phyloP scores from a whole-genome alignment of 2,329 filamentous ascomycete genomes.

The Talaromyces sp. region DNA sequence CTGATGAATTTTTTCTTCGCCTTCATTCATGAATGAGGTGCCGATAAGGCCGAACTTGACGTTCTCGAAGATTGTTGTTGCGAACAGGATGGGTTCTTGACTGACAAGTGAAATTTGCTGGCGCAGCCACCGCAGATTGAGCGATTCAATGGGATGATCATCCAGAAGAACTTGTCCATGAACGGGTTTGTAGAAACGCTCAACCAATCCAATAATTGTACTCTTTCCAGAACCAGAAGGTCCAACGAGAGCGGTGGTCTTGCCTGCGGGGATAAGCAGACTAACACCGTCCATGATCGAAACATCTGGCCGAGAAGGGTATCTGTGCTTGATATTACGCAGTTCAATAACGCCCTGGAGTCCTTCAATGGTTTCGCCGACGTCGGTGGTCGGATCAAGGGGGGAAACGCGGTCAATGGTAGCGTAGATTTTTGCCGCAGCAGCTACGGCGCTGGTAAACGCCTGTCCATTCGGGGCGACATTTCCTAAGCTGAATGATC shows the following conservation, averaged over 20 bases:
- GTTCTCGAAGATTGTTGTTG: conserved; percentile 82
- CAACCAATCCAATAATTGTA: conserved; percentile 87
- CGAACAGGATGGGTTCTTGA: conserved; percentile 88
- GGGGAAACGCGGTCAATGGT: conserved; percentile 38
- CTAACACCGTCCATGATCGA: conserved; percentile 41
- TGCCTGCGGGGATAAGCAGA: conserved; percentile 53
- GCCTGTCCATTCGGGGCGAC: conserved; percentile 39
- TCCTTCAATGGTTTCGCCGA: conserved; percentile 21
- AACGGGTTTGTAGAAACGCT: conserved; percentile 91
- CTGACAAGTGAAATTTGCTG: conserved; percentile 89
- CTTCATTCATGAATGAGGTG: conserved; percentile 66
- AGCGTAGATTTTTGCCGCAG: conserved; percentile 31
- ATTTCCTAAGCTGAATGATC: conserved; percentile 32
- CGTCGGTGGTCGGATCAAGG: conserved; percentile 41
- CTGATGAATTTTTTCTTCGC: conserved; percentile 63
- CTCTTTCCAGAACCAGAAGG: conserved; percentile 93
- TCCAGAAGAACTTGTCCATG: conserved; percentile 75
- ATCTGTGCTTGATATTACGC: conserved; percentile 78
- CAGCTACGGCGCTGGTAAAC: conserved; percentile 42
- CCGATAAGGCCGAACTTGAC: conserved; percentile 89
- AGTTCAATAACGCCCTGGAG: conserved; percentile 74
- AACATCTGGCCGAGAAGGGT: conserved; percentile 43
- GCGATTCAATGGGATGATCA: conserved; percentile 70
- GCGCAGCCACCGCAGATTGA: conserved; percentile 88
- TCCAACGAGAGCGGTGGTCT: conserved; percentile 83